These are phyloP conservation scores for Starmerella kuoi DNA, from an alignment of 805 yeast genomes.

Conservation along the genomic window DNA sequence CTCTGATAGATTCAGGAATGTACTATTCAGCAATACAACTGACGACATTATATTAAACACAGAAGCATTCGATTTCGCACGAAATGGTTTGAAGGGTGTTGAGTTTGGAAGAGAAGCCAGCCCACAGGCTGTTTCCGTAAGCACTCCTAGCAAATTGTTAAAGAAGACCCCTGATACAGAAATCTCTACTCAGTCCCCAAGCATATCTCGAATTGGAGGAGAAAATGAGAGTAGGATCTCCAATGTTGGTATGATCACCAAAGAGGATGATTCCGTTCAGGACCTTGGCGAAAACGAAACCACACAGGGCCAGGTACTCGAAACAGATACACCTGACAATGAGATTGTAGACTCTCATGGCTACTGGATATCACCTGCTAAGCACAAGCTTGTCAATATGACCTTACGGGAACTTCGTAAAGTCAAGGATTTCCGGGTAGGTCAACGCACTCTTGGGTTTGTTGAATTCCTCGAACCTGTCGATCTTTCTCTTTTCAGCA, in stretches of 20 bases:
- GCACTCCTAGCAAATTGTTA: slow-evolving; percentile 7
- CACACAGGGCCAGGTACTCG: background rate
- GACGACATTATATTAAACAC: slow-evolving; percentile 60
- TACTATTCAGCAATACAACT: slow-evolving; percentile 36
- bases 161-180: background rate
- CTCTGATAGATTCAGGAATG: slow-evolving; percentile 14
- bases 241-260: background rate
- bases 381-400: slow-evolving; percentile 47
- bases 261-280: background rate
- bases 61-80: slow-evolving; percentile 43
- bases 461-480: slow-evolving; percentile 71
- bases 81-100: background rate
- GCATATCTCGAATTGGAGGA: background rate
- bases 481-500: slow-evolving; percentile 59
- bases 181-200: slow-evolving; percentile 1
- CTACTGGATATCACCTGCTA: slow-evolving; percentile 77
- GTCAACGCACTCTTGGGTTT: slow-evolving; percentile 65
- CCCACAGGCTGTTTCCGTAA: slow-evolving; percentile 6
- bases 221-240: background rate
- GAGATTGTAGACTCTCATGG: slow-evolving; percentile 52
- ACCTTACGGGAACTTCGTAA: slow-evolving; percentile 51
- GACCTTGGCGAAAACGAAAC: background rate
- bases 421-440: slow-evolving; percentile 58
- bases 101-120: background rate
- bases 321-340: slow-evolving; percentile 28